Percentiles rank a stretch among this genome's conserved stretches.
Evolutionary conservation across 2,329 filamentous ascomycete species (phyloP).

Genomic region (Chrysoporthe deuterocubensis): DNA sequence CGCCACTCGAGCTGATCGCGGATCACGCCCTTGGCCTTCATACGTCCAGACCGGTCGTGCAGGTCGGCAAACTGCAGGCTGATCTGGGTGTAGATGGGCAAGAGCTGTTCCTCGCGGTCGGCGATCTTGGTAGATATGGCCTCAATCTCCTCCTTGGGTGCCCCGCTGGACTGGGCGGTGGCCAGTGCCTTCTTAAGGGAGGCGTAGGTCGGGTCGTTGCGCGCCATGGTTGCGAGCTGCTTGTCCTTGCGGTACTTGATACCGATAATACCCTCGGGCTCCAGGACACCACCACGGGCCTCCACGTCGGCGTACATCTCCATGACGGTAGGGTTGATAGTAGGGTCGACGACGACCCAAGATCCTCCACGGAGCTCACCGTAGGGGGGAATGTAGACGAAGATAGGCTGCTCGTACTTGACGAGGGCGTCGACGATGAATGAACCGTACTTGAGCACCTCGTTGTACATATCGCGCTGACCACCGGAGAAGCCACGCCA

Average conservation of each 20-base stretch:
- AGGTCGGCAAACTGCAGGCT: slow-evolving; percentile 96
- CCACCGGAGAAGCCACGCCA: slow-evolving; percentile 99
- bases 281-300: slow-evolving; percentile 92
- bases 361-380: slow-evolving; percentile 98
- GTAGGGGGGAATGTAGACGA: slow-evolving; percentile 96
- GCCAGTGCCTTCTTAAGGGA: slow-evolving; percentile 79
- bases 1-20: slow-evolving; percentile 83
- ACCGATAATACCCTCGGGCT: slow-evolving; percentile 96
- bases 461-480: slow-evolving; percentile 99
- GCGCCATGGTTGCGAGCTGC: slow-evolving; percentile 96
- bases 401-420: slow-evolving; percentile 98
- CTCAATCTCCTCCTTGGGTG: slow-evolving; percentile 74
- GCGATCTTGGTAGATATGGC: slow-evolving; percentile 84
- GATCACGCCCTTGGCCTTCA: slow-evolving; percentile 97
- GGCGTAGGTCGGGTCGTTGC: slow-evolving; percentile 83
- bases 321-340: slow-evolving; percentile 95
- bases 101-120: slow-evolving; percentile 81
- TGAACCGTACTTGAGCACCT: slow-evolving; percentile 98
- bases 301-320: slow-evolving; percentile 99
- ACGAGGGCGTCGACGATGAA: slow-evolving; percentile 98
- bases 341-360: slow-evolving; percentile 98
- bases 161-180: slow-evolving; percentile 56
- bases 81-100: slow-evolving; percentile 94
- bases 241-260: slow-evolving; percentile 99
- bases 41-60: slow-evolving; percentile 94